A percentile compares a stretch with the other conserved stretches of the same genome.
Conservation (phyloP, 306 rosid species). For the Glycyrrhiza uralensis region DNA sequence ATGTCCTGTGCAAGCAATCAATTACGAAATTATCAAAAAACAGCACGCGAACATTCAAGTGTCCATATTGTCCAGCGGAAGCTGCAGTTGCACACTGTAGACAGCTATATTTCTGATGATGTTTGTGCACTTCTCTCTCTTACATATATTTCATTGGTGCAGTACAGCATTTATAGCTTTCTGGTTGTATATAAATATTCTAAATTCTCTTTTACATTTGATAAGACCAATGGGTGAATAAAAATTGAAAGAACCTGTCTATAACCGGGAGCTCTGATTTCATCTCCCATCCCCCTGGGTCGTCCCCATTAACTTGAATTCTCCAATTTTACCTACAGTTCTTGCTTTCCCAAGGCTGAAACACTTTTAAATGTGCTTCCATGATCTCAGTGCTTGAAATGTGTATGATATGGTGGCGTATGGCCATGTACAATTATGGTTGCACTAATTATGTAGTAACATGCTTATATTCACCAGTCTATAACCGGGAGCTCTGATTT, state of each 20-base stretch:
- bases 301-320: not conserved
- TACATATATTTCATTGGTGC: conserved; percentile 23
- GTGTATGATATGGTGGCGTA: not conserved
- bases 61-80: conserved; percentile 79
- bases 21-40: conserved; percentile 68
- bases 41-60: conserved; percentile 67
- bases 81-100: conserved; percentile 61
- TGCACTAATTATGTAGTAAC: not conserved
- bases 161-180: conserved; percentile 34
- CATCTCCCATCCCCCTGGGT: not conserved
- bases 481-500: conserved; percentile 13
- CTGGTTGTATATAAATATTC: conserved; percentile 48
- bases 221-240: conserved; percentile 23
- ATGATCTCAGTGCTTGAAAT: conserved; percentile 1
- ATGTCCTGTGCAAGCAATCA: conserved; percentile 89
- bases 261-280: conserved; percentile 13
- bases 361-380: not conserved
- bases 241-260: conserved; percentile 35
- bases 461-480: conserved; percentile 16
- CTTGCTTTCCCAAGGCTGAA: not conserved
- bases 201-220: conserved; percentile 28
- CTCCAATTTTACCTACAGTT: not conserved
- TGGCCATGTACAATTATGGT: not conserved
- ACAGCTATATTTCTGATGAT: conserved; percentile 58
- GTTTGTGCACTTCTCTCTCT: not conserved